phyloP scores from a whole-genome alignment of 768 basidiomycete species.

The Tephrocybe rancida region DNA sequence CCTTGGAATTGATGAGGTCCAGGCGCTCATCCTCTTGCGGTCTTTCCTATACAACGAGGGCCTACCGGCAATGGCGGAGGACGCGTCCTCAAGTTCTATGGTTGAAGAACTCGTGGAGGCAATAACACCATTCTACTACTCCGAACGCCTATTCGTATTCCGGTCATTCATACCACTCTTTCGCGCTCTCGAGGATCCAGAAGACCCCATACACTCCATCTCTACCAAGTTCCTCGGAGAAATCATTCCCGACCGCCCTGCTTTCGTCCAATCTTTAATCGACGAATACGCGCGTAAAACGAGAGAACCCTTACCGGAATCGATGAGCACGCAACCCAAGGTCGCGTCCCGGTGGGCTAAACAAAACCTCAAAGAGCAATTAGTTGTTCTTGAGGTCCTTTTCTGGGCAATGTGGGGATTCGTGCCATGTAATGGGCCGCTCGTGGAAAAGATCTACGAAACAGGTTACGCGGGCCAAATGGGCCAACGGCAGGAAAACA shows the following conservation, averaged over 20 bases:
- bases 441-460: constrained; percentile 66
- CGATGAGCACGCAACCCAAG: constrained; percentile 51
- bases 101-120: constrained; percentile 64
- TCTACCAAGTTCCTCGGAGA: constrained; percentile 57
- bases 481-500: constrained; percentile 64
- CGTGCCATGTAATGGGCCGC: constrained; percentile 60
- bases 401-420: constrained; percentile 90
- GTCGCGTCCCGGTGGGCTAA: constrained; percentile 70
- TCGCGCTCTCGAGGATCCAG: constrained; percentile 62
- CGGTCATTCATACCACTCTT: constrained; percentile 77
- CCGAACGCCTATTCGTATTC: constrained; percentile 73
- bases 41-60: constrained; percentile 82
- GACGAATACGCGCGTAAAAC: constrained; percentile 61
- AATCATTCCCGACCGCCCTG: constrained; percentile 63
- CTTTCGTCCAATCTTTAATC: constrained; percentile 66
- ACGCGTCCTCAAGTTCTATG: constrained; percentile 43
- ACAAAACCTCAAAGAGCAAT: constrained; percentile 76
- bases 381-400: constrained; percentile 80
- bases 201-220: constrained; percentile 54
- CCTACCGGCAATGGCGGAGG: constrained; percentile 50
- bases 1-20: constrained; percentile 79
- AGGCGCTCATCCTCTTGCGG: constrained; percentile 73
- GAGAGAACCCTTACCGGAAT: constrained; percentile 47
- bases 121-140: constrained; percentile 81
- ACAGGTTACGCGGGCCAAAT: constrained; percentile 66